Conservation (phyloP, 2,329 filamentous ascomycete species). For the Cucurbitaria berberidis region DNA sequence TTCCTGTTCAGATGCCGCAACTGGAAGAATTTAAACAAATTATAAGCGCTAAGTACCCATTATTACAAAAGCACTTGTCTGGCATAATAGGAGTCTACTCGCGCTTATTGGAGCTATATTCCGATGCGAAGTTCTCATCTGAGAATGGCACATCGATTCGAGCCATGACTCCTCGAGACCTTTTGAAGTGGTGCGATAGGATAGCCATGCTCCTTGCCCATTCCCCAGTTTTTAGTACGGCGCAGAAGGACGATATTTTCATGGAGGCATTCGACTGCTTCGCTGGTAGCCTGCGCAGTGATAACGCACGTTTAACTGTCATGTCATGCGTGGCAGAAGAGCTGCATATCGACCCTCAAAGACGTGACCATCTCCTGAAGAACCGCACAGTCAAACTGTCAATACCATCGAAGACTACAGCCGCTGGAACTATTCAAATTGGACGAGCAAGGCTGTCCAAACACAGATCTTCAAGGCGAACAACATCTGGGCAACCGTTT, state of each 20-base stretch:
- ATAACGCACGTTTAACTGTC: constrained; percentile 64
- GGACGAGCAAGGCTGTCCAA: constrained; percentile 56
- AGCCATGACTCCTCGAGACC: constrained; percentile 73
- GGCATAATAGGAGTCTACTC: constrained; percentile 65
- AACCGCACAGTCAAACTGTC: constrained; percentile 72
- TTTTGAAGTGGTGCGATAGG: constrained; percentile 90
- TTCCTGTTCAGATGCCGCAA: constrained; percentile 71
- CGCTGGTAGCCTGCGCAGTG: constrained; percentile 76
- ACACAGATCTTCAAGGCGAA: constrained; percentile 50
- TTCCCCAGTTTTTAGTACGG: constrained; percentile 67
- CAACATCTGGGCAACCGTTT: constrained; percentile 63
- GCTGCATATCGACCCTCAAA: constrained; percentile 83
- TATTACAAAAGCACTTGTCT: constrained; percentile 64
- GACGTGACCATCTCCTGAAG: constrained; percentile 77
- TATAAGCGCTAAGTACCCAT: constrained; percentile 71
- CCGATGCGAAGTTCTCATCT: constrained; percentile 55
- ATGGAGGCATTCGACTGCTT: constrained; percentile 95
- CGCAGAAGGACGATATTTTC: constrained; percentile 85
- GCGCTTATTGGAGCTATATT: constrained; percentile 49
- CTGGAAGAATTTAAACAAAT: constrained; percentile 76
- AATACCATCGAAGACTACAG: constrained; percentile 37
- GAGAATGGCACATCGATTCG: constrained; percentile 64
- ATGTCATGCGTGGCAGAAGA: constrained; percentile 79
- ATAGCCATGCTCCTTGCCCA: constrained; percentile 69
- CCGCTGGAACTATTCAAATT: constrained; percentile 39